A percentile compares a stretch with the other conserved stretches of the same genome.
Conservation (phyloP, 768 basidiomycete species). For the Boletus rubescentipes region DNA sequence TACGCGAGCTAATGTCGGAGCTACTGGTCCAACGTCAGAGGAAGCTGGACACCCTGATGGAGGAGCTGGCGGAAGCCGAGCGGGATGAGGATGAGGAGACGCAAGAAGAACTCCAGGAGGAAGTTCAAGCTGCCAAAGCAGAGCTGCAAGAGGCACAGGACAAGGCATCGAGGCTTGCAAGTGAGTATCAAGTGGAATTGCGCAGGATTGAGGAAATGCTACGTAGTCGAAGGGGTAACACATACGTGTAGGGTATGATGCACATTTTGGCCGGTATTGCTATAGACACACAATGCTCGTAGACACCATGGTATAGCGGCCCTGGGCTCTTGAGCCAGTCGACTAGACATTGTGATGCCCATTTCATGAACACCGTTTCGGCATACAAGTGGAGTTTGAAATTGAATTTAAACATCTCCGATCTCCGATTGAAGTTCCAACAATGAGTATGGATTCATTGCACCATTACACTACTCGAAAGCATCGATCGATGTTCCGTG, state of each 20-base stretch:
- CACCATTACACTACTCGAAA: no score
- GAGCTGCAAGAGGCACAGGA: conserved; percentile 23
- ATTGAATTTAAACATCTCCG: background rate
- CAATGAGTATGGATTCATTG: no score
- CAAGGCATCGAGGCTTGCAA: conserved; percentile 25
- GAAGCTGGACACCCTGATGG: conserved; percentile 44
- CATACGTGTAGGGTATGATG: background rate
- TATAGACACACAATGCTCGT: background rate
- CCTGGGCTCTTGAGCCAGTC: no score
- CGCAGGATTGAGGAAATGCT: conserved; percentile 27
- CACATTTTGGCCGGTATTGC: background rate
- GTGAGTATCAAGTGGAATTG: conserved; percentile 28
- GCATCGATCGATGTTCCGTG: no score
- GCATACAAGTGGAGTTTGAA: no score
- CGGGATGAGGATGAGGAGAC: conserved; percentile 44
- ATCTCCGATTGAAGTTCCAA: background rate
- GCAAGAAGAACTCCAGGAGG: conserved; percentile 41
- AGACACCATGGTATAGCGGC: no score
- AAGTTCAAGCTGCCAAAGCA: conserved; percentile 25
- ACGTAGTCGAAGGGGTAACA: conserved; percentile 11
- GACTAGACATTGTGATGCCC: no score
- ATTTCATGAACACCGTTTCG: no score
- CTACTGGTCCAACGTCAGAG: conserved; percentile 42
- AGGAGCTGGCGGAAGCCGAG: conserved; percentile 47
- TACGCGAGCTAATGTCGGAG: conserved; percentile 48